Base-by-base conservation (phyloP, 495 filamentous ascomycete genomes). In the Patellaria atrata region DNA sequence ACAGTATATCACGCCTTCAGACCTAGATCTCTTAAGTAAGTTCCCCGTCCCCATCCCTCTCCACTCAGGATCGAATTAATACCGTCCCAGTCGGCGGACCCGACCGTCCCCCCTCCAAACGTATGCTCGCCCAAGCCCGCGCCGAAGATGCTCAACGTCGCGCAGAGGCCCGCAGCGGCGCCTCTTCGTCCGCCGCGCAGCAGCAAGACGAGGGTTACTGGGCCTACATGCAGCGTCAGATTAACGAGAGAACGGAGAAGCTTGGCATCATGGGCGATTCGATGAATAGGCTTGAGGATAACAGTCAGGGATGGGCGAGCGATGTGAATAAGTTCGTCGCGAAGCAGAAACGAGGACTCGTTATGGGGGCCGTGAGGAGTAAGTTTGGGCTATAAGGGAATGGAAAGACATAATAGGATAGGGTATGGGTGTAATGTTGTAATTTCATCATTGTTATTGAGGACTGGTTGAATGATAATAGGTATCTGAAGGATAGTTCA, bases 221-320 rank as follows among this genome's bases (percentile, higher is more conserved):
- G 56, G 64, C 73, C 20, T 78, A 70, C 44, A 77, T 94, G 63
- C 74, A 77, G 11, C 69, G 85, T 31, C 78, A 84, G 52, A 56
- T 96, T 20, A 80, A 86, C 44, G 87, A 97, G 52, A 64, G 89
- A 22, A 92, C 87, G 2, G 82, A 94, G 56, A 82, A 75, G 44
- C 58, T 97, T 32, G 77, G 71, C 30, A 62, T 91, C 16, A 73
- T 79, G 52, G 79, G 81, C 8, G 91, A 97, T 53, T 71, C 64
- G 9, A 79, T 94, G 75, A 76, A 86, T 37, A 69, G 69, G 23
- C 53, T 93, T 35, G 75, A 86, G 49, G 71, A 84, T 43, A 75
- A 74, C 29, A 89, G 78, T 47, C 68, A 71, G 37, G 77, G 70
- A 29, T 96, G 82, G 70, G 77, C 80, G 10, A 73, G 79, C 16